These are phyloP conservation scores for Serendipita indica DNA, from an alignment of 768 basidiomycete species.

Conservation along the genomic window DNA sequence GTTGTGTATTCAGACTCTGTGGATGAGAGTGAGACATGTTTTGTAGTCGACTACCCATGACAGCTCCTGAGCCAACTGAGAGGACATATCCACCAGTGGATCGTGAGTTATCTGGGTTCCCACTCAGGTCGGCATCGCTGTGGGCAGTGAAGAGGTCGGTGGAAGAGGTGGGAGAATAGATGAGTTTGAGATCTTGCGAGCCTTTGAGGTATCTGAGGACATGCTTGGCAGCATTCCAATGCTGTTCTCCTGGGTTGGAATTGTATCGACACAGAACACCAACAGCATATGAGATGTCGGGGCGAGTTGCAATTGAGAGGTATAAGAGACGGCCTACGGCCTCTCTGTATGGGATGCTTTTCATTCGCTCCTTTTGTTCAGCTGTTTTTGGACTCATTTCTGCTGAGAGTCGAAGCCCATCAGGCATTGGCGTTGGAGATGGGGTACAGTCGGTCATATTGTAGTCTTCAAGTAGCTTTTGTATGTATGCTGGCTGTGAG, in stretches of 20 bases:
- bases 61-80: background rate
- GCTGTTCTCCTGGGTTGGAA: conserved; percentile 10
- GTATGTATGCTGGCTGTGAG: conserved; percentile 12
- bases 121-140: background rate
- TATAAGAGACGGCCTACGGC: conserved; percentile 9
- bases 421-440: conserved; percentile 8
- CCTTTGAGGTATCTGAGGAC: conserved; percentile 12
- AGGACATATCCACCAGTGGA: background rate
- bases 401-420: background rate
- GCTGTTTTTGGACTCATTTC: conserved; percentile 17
- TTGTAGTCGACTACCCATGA: background rate
- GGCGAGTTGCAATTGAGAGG: conserved; percentile 10
- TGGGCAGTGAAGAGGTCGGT: background rate
- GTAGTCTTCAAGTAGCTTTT: background rate
- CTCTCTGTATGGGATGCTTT: conserved; percentile 9
- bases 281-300: conserved; percentile 13
- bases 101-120: background rate
- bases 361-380: background rate
- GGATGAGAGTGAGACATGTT: background rate
- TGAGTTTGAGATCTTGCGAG: background rate
- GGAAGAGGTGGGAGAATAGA: background rate
- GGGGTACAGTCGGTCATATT: background rate
- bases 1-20: background rate
- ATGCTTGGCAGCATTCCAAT: conserved; percentile 12
- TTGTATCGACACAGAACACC: conserved; percentile 12